phyloP scores from a whole-genome alignment of 176 grass and related monocot genomes.

The Cenchrus fungigraminus region DNA sequence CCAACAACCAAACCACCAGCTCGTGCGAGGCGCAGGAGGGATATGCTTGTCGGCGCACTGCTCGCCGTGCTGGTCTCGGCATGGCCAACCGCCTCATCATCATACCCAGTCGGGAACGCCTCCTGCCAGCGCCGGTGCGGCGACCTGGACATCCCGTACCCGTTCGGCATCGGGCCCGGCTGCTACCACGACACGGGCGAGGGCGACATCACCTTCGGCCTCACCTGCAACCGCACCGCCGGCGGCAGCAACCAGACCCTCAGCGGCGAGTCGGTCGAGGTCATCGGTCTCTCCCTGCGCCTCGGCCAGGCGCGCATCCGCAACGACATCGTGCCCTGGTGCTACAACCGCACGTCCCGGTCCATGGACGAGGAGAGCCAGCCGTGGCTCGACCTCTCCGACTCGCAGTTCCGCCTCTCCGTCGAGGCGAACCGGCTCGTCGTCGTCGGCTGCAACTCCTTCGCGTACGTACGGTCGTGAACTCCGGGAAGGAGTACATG shows the following conservation, averaged over 20 bases:
- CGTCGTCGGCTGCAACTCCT: constrained; percentile 55
- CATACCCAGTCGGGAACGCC: neutral
- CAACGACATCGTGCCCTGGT: constrained; percentile 14
- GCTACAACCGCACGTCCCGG: constrained; percentile 29
- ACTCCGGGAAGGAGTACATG: neutral
- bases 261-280: neutral
- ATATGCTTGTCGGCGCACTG: neutral
- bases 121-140: constrained; percentile 50
- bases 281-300: neutral
- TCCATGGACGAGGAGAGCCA: neutral
- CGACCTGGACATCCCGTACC: constrained; percentile 48
- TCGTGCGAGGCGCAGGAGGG: no score
- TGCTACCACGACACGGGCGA: constrained; percentile 44
- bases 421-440: constrained; percentile 41
- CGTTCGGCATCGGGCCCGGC: constrained; percentile 56
- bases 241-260: neutral
- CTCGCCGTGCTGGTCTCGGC: neutral
- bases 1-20: no score
- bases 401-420: constrained; percentile 34
- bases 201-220: constrained; percentile 37
- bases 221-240: constrained; percentile 20
- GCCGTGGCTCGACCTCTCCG: neutral
- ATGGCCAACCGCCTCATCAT: neutral
- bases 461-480: constrained; percentile 35
- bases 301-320: constrained; percentile 9